These are phyloP conservation scores for Penstemon davidsonii DNA, from an alignment of 257 asterid genomes.

Conservation along the genomic window DNA sequence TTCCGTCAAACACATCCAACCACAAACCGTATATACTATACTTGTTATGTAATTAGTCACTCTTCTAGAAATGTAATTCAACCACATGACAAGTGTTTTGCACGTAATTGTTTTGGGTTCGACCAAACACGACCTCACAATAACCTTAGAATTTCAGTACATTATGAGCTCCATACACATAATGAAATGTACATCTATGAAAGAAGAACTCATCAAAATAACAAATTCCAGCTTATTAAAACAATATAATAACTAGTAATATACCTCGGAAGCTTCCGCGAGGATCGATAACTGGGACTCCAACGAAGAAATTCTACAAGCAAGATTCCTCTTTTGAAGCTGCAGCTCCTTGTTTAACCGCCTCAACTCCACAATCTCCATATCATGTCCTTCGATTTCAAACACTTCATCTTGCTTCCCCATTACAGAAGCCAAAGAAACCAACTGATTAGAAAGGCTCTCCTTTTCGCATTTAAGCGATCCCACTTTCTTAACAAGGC, in stretches of 20 bases:
- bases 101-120: too few species aligned
- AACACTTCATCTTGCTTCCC: conserved; percentile 42
- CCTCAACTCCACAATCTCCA: conserved; percentile 88
- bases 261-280: conserved; percentile 65
- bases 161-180: conserved; percentile 1
- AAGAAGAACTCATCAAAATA: background rate
- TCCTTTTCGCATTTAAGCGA: conserved; percentile 58
- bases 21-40: too few species aligned
- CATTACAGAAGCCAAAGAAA: conserved; percentile 38
- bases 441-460: conserved; percentile 53
- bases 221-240: background rate
- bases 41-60: too few species aligned
- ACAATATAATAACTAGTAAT: background rate
- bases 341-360: conserved; percentile 93
- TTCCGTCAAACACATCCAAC: too few species aligned
- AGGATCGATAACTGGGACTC: conserved; percentile 57
- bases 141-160: background rate
- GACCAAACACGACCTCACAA: background rate
- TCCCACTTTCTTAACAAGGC: conserved; percentile 55
- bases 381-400: conserved; percentile 36
- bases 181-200: conserved; percentile 1
- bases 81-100: too few species aligned
- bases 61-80: too few species aligned
- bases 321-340: conserved; percentile 82
- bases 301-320: conserved; percentile 64